phyloP scores from a whole-genome alignment of 78 protist genomes.

The Guillardia theta region DNA sequence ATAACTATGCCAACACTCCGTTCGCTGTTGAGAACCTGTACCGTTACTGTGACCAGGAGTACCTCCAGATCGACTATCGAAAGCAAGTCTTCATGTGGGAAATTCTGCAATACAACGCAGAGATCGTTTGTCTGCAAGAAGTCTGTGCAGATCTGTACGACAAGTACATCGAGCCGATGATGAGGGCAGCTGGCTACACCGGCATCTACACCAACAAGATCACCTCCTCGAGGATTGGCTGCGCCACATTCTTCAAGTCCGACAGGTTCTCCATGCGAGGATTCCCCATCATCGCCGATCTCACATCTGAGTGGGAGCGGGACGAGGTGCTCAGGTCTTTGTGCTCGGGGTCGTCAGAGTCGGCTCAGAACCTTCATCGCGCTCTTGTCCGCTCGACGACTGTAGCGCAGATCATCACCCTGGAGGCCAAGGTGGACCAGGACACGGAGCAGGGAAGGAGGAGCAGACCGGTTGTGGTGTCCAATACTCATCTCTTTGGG shows the following conservation, averaged over 20 bases:
- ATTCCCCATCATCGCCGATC: neutral
- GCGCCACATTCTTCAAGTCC: neutral
- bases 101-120: neutral
- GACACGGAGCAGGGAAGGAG: neutral
- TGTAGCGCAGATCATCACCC: neutral
- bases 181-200: neutral
- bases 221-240: neutral
- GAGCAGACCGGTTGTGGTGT: neutral
- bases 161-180: neutral
- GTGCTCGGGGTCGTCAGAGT: neutral
- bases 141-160: neutral
- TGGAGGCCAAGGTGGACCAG: neutral
- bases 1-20: neutral
- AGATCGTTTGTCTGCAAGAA: neutral
- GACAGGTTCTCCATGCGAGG: neutral
- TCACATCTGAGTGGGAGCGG: neutral
- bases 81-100: neutral
- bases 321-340: neutral
- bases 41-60: neutral
- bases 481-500: neutral
- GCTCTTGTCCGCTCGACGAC: neutral
- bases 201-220: neutral
- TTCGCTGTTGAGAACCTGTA: neutral
- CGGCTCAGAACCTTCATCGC: neutral
- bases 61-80: neutral